Conservation (phyloP, 1,284 basidiomycete genomes). For the Ustilago cynodontis region DNA sequence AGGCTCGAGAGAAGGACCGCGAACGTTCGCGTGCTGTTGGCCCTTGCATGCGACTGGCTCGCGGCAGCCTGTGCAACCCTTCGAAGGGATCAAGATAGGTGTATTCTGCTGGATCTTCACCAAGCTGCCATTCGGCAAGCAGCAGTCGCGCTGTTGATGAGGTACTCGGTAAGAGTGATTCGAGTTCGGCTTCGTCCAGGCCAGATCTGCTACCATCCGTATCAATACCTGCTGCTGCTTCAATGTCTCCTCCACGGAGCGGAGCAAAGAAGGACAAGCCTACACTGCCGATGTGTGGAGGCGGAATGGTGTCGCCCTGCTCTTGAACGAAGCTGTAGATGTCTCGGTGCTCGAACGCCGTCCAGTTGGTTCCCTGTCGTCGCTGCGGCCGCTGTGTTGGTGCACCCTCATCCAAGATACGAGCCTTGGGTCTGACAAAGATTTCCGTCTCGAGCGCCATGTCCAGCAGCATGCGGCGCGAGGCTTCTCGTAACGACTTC, state of each 20-base stretch:
- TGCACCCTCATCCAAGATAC: conserved; percentile 35
- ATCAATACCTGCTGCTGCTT: conserved; percentile 7
- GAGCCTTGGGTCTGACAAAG: conserved; percentile 31
- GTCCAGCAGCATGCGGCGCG: conserved; percentile 26
- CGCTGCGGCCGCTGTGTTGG: conserved; percentile 26
- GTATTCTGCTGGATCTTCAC: conserved; percentile 36
- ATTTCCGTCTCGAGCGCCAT: conserved; percentile 29
- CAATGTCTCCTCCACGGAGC: conserved; percentile 25
- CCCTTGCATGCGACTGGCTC: conserved; percentile 36
- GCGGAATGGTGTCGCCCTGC: conserved; percentile 37
- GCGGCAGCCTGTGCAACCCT: conserved; percentile 40
- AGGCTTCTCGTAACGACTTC: conserved; percentile 18
- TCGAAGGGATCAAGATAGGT: conserved; percentile 44
- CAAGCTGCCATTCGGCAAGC: conserved; percentile 44
- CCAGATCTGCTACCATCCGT: neutral
- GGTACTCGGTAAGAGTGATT: conserved; percentile 35
- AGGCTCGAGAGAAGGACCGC: conserved; percentile 45
- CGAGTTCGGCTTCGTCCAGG: conserved; percentile 27
- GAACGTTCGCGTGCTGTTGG: conserved; percentile 39
- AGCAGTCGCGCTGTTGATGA: conserved; percentile 46
- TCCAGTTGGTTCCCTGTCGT: conserved; percentile 45
- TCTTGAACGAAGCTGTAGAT: conserved; percentile 38
- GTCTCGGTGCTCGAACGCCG: conserved; percentile 34
- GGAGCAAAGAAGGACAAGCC: conserved; percentile 41
- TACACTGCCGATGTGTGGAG: conserved; percentile 39